These are phyloP conservation scores for Penicillium waksmanii DNA, from an alignment of 495 filamentous ascomycete species.

Conservation along the genomic window DNA sequence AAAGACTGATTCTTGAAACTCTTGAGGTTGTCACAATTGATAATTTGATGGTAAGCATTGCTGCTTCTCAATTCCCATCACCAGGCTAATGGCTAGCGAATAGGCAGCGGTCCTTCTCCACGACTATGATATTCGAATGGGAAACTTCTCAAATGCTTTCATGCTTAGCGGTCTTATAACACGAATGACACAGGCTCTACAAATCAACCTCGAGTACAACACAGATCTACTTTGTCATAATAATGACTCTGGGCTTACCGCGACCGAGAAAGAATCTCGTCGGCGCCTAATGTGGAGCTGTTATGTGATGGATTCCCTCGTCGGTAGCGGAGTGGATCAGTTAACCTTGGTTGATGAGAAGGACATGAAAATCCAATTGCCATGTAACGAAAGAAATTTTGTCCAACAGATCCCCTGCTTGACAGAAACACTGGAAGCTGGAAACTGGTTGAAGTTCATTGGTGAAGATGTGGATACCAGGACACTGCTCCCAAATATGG, in stretches of 20 bases:
- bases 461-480: constrained; percentile 18
- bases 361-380: constrained; percentile 44
- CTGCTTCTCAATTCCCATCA: background rate
- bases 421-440: constrained; percentile 31
- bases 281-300: constrained; percentile 45
- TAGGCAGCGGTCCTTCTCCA: constrained; percentile 37
- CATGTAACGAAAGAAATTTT: constrained; percentile 37
- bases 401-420: constrained; percentile 32
- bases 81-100: background rate
- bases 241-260: constrained; percentile 19
- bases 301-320: constrained; percentile 42
- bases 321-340: constrained; percentile 40
- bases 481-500: constrained; percentile 30
- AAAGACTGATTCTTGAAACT: constrained; percentile 32
- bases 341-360: constrained; percentile 37
- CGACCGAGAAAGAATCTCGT: constrained; percentile 33
- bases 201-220: constrained; percentile 42
- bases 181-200: constrained; percentile 42
- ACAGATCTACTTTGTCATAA: constrained; percentile 39
- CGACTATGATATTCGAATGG: constrained; percentile 38
- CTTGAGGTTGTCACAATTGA: constrained; percentile 40
- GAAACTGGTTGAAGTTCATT: constrained; percentile 30
- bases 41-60: constrained; percentile 32
- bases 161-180: constrained; percentile 43
- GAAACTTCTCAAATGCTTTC: constrained; percentile 40